Conservation (phyloP, 306 rosid genomes). For the Inga leiocalycina region DNA sequence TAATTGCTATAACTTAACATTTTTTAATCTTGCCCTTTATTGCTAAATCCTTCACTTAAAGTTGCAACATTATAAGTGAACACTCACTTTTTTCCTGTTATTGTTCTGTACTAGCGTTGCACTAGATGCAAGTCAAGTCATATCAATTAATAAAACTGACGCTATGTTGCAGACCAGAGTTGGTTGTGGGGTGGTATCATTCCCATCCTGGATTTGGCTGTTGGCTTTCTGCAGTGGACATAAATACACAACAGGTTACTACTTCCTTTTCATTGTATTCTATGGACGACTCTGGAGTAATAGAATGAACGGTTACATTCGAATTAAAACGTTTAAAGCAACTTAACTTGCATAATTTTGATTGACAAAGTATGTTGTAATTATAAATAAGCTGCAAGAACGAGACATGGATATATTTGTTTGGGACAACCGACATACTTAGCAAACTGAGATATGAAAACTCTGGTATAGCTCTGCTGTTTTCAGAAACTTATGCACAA, state of each 20-base stretch:
- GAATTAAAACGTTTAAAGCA: background rate
- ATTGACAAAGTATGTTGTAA: background rate
- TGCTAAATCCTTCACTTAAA: background rate
- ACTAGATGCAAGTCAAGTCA: background rate
- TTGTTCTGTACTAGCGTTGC: slow-evolving; percentile 8
- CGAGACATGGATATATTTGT: background rate
- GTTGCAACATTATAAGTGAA: background rate
- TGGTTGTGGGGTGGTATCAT: slow-evolving; percentile 98
- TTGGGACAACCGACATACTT: background rate
- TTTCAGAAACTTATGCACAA: slow-evolving; percentile 5
- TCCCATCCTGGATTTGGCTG: slow-evolving; percentile 98
- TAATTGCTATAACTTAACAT: too few species aligned
- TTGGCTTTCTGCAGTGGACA: slow-evolving; percentile 98
- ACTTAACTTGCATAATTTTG: slow-evolving; percentile 10
- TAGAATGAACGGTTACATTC: background rate
- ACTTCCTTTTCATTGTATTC: slow-evolving; percentile 1
- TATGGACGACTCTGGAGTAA: background rate
- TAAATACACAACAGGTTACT: slow-evolving; percentile 94
- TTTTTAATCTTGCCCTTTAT: background rate
- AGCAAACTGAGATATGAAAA: slow-evolving; percentile 12
- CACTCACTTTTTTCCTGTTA: background rate
- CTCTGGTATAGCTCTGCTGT: background rate
- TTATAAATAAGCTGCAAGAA: background rate
- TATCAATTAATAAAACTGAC: slow-evolving; percentile 4
- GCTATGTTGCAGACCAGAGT: slow-evolving; percentile 74